Base-by-base conservation (phyloP, 2,329 filamentous ascomycete genomes). In the Hymenoscyphus occultus region DNA sequence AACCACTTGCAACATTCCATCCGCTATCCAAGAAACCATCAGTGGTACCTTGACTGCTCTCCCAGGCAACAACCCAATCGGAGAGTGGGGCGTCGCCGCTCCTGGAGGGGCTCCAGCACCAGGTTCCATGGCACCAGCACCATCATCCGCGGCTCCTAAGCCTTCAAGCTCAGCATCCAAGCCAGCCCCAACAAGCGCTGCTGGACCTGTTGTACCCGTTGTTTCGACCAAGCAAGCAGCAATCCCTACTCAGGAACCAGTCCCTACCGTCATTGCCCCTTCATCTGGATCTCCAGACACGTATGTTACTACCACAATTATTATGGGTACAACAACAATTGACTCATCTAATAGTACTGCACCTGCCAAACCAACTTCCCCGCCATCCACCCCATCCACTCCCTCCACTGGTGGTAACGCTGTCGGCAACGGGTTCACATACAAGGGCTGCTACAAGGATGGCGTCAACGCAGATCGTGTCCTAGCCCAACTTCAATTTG, bases 41-140 rank as follows among this genome's bases (percentile, higher is more conserved):
- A 73, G 72, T 13, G 81, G 81, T 19, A 74, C 76, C 35, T 69
- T 88, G 68, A 71, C 74, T 16, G 74, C 74, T 16, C 81, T 89
- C 16, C 85, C 86, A 1, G 85, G 86, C 35, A 78, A 81, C 74
- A 84, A 84, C 76, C 79, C 80, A 3, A 73, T 87, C n/a, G 78
- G 79, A 45, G 81, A 83, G 57, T 88, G 83, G 83, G 64, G 73
- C 16, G 67, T 71, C 14, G 64, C 69, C 16, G 60, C 61, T 13
- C 31, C 65, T 54, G 64, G 57, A n/a, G 45, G 45, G 10, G 45
- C 45, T 22, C 45, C 45, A 51, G 45, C n/a, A 5, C 45, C 45
- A 51, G 19, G 35, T 35, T 40, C 39, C 19, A 32, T 60, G 51
- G 42, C 56, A 19, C 56, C 66, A n/a, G 39, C 58, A 31, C 59